Base-by-base conservation (phyloP, 306 rosid genomes). In the Sphenostylis stenocarpa region DNA sequence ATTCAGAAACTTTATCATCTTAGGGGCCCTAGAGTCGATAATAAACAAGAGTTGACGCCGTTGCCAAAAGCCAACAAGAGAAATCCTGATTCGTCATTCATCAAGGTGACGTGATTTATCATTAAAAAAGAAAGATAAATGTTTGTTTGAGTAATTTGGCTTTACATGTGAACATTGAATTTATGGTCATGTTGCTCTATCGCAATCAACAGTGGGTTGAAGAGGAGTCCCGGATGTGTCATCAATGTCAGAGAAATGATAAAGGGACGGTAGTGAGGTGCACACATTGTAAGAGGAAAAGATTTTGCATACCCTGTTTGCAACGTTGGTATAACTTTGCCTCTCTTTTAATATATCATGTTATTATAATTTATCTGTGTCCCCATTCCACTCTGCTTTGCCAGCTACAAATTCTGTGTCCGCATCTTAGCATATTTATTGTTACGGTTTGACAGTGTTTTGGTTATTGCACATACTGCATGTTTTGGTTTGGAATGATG, bases 231-330 rank as follows among this genome's bases (percentile, higher is more conserved):
- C 72, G 78, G 52, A 91, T 87, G 96, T 94, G 97, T 79, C 98
- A 91, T 84, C 97, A 94, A 71, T 91, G 98, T 67, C 94, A 94
- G 80, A 90, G 93, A 78, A 91, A 86, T 71, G 97, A 90, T 34
- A 91, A 91, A 78, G 97, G 91, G 23, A 26, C 70, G 44, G 91
- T 94, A 34, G 87, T 90, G 9, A 82, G 93, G 75, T 90, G 96
- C 71, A 63, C 8, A 0, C 2, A 0, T 0, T 94, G 97, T 58
- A 85, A 61, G 55, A 73, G 86, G 65, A 94, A 85, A 83, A 83
- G 97, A 11, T 90, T 16, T 79, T 91, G 97, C 72, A 0, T 86
- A 26, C 87, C 75, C n/a, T 94, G 94, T 70, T 9, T 90, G 26
- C 17, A 5, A 1, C 82, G 61, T 13, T 91, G 97, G 97, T 91